Percentiles rank a stretch among this genome's conserved stretches.
phyloP scores from a whole-genome alignment of 257 asterid genomes.

The Primulina tabacum region DNA sequence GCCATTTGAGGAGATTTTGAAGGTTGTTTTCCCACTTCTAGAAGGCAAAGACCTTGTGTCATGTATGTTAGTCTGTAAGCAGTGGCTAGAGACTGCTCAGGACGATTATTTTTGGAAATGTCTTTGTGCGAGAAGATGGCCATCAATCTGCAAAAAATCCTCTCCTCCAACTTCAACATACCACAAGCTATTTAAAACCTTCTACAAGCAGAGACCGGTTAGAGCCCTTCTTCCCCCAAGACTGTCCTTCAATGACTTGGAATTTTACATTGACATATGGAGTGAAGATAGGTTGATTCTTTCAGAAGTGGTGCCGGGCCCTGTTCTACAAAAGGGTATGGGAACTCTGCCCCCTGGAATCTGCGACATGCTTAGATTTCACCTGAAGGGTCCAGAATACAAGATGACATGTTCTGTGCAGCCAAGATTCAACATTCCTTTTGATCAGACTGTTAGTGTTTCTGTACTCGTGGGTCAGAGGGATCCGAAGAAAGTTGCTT shows the following conservation, averaged over 20 bases:
- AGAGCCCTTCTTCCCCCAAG: slow-evolving; percentile 70
- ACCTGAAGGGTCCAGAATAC: slow-evolving; percentile 74
- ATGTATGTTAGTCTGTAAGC: slow-evolving; percentile 78
- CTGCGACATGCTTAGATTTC: slow-evolving; percentile 62
- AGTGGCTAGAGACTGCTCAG: slow-evolving; percentile 69
- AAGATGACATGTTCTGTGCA: slow-evolving; percentile 86
- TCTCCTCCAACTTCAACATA: slow-evolving; percentile 67
- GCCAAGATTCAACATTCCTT: slow-evolving; percentile 72
- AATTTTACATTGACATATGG: slow-evolving; percentile 91
- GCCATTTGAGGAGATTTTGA: slow-evolving; percentile 64
- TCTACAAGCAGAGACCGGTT: slow-evolving; percentile 50
- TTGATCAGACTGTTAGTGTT: slow-evolving; percentile 67
- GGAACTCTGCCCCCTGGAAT: slow-evolving; percentile 77
- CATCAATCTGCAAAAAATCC: slow-evolving; percentile 71
- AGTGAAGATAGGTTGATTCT: slow-evolving; percentile 60
- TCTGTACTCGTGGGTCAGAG: slow-evolving; percentile 77
- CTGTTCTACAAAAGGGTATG: slow-evolving; percentile 57
- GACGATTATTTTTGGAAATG: slow-evolving; percentile 98
- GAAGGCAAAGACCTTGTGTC: slow-evolving; percentile 77
- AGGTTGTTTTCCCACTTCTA: slow-evolving; percentile 89
- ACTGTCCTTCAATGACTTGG: slow-evolving; percentile 80
- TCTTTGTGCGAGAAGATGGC: slow-evolving; percentile 84
- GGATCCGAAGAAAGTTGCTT: slow-evolving; percentile 72
- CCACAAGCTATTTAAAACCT: slow-evolving; percentile 52
- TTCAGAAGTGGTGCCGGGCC: slow-evolving; percentile 90